Percentiles rank a stretch among this genome's conserved stretches.
phyloP scores from a whole-genome alignment of 2,329 filamentous ascomycete genomes.

The Lecanicillium sp. region DNA sequence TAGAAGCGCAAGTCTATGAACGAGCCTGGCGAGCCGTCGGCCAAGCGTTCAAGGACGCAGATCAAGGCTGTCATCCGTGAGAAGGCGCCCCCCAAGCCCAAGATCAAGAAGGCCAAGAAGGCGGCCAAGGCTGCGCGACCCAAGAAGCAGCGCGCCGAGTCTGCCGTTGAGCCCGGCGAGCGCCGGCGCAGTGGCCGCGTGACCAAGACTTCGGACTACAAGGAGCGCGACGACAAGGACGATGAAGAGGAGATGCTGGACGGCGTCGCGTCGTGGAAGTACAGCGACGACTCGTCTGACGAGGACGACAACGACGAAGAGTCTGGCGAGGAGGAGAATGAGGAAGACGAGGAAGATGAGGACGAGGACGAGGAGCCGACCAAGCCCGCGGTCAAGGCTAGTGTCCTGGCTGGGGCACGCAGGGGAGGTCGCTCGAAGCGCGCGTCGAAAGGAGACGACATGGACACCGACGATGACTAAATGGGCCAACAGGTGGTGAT shows the following conservation, averaged over 20 bases:
- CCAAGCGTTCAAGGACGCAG: slow-evolving; percentile 33
- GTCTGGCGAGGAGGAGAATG: slow-evolving; percentile 4
- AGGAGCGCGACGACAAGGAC: slow-evolving; percentile 51
- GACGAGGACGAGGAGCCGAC: slow-evolving; percentile 16
- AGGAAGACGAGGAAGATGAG: not conserved
- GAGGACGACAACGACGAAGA: slow-evolving; percentile 17
- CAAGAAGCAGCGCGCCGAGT: slow-evolving; percentile 23
- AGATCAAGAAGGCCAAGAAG: slow-evolving; percentile 27
- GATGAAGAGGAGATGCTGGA: slow-evolving; percentile 58
- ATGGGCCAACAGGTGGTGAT: too few relatives aligned
- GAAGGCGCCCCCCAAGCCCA: slow-evolving; percentile 24
- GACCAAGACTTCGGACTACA: slow-evolving; percentile 42
- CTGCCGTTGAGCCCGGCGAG: slow-evolving; percentile 34
- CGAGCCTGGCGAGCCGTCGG: slow-evolving; percentile 40
- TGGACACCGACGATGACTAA: slow-evolving; percentile 33
- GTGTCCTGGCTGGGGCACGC: slow-evolving; percentile 17
- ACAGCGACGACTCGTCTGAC: slow-evolving; percentile 30
- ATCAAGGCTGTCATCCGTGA: slow-evolving; percentile 31
- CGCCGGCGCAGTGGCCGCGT: slow-evolving; percentile 52
- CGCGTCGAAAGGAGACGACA: slow-evolving; percentile 25
- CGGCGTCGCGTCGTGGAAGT: slow-evolving; percentile 55
- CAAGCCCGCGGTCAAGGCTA: slow-evolving; percentile 23
- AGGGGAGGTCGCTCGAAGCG: slow-evolving; percentile 20
- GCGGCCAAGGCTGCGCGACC: slow-evolving; percentile 23
- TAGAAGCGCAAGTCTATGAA: slow-evolving; percentile 54